Evolutionary conservation across 2,329 filamentous ascomycete genomes (phyloP).

Genomic region (Scedosporium dehoogii): DNA sequence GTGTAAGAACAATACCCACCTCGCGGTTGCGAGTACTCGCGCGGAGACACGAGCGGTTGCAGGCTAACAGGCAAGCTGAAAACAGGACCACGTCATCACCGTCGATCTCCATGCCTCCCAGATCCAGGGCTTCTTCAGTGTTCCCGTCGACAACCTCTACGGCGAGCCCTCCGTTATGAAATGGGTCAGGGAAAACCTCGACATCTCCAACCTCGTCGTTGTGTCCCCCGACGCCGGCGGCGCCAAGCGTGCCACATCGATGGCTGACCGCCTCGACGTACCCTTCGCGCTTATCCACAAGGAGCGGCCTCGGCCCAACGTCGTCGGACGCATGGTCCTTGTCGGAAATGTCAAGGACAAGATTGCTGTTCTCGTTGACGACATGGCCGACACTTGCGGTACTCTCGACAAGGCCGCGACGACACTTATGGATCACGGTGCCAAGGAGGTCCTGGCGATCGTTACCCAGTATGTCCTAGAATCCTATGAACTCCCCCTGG

Average conservation of each 20-base stretch:
- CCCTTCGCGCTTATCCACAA: conserved; percentile 95
- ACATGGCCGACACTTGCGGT: conserved; percentile 95
- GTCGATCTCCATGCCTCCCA: conserved; percentile 94
- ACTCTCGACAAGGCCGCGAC: conserved; percentile 68
- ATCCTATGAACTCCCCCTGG: too few species aligned
- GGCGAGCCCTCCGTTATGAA: conserved; percentile 85
- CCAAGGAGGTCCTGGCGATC: conserved; percentile 82
- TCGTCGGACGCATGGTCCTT: conserved; percentile 85
- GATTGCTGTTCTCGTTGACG: conserved; percentile 90
- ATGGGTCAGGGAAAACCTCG: conserved; percentile 83
- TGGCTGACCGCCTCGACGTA: conserved; percentile 83
- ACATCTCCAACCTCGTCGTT: conserved; percentile 77
- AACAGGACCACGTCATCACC: conserved; percentile 57
- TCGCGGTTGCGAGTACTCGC: not conserved
- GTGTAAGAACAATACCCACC: not conserved
- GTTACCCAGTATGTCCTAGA: conserved; percentile 57
- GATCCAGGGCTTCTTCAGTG: conserved; percentile 93
- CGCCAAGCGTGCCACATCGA: conserved; percentile 86
- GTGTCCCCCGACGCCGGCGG: conserved; percentile 92
- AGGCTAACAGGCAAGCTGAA: conserved; percentile 12
- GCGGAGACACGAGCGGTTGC: not conserved
- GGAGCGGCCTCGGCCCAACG: conserved; percentile 76
- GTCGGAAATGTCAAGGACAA: conserved; percentile 88
- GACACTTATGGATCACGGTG: conserved; percentile 78
- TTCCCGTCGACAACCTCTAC: conserved; percentile 69